phyloP scores from a whole-genome alignment of 2,329 filamentous ascomycete species.

The Orbilia ellipsospora region DNA sequence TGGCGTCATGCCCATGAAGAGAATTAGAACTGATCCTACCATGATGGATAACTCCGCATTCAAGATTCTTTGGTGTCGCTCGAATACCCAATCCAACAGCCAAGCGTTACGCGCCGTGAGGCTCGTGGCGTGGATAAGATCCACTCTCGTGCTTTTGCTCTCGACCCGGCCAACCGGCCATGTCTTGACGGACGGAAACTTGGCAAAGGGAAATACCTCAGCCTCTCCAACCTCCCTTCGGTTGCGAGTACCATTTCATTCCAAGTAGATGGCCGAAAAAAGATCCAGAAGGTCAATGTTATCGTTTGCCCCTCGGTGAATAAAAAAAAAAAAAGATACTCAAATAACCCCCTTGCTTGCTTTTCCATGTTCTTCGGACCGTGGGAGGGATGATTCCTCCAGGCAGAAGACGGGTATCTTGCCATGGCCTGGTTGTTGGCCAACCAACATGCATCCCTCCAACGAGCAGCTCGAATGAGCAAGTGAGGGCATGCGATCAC shows the following conservation, averaged over 20 bases:
- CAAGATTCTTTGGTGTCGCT: neutral
- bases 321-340: neutral
- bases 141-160: conserved; percentile 9
- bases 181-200: conserved; percentile 25
- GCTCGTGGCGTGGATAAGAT: conserved; percentile 14
- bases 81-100: neutral
- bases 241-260: neutral
- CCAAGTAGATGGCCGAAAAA: neutral
- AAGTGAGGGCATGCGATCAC: neutral
- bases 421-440: neutral
- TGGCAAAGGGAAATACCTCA: conserved; percentile 37
- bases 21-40: neutral
- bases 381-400: neutral
- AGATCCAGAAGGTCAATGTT: neutral
- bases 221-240: conserved; percentile 26
- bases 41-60: neutral
- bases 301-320: neutral
- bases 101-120: conserved; percentile 19
- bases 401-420: neutral
- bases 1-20: neutral
- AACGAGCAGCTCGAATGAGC: too few relatives aligned
- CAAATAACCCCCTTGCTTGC: conserved; percentile 4
- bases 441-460: too few relatives aligned
- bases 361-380: neutral
- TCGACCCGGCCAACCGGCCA: conserved; percentile 5